These are phyloP conservation scores for Pseudogymnoascus sp. DNA, from an alignment of 2,329 filamentous ascomycete species.

Conservation along the genomic window DNA sequence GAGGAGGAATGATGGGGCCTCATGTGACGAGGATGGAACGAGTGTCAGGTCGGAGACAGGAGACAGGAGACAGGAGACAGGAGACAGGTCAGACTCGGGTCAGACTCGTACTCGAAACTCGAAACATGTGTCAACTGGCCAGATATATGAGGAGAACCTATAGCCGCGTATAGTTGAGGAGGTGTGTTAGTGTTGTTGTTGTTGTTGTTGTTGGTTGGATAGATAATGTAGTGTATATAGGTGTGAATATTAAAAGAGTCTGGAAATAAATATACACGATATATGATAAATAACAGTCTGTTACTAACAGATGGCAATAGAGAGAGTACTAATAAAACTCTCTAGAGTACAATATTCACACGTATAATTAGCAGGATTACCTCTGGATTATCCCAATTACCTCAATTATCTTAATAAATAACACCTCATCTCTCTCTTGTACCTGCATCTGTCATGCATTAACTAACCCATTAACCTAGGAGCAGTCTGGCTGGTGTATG, in stretches of 20 bases:
- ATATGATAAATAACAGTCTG: background rate
- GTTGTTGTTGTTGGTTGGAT: background rate
- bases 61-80: background rate
- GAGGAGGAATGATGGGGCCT: background rate
- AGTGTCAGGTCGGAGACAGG: background rate
- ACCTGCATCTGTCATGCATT: constrained; percentile 4
- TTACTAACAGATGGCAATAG: background rate
- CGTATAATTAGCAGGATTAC: background rate
- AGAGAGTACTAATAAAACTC: background rate
- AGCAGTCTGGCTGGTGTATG: background rate
- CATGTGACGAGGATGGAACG: background rate
- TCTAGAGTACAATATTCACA: background rate
- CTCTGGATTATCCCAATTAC: background rate
- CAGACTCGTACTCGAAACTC: background rate
- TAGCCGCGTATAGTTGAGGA: background rate
- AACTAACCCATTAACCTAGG: background rate
- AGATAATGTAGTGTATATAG: background rate
- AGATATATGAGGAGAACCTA: background rate
- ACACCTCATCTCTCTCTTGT: background rate
- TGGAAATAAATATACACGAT: background rate
- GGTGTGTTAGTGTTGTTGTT: background rate
- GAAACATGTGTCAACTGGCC: background rate
- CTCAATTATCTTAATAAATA: background rate
- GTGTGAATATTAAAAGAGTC: background rate
- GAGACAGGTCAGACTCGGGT: background rate